These are phyloP conservation scores for Diaporthe destruens DNA, from an alignment of 2,329 filamentous ascomycete genomes.

Conservation along the genomic window DNA sequence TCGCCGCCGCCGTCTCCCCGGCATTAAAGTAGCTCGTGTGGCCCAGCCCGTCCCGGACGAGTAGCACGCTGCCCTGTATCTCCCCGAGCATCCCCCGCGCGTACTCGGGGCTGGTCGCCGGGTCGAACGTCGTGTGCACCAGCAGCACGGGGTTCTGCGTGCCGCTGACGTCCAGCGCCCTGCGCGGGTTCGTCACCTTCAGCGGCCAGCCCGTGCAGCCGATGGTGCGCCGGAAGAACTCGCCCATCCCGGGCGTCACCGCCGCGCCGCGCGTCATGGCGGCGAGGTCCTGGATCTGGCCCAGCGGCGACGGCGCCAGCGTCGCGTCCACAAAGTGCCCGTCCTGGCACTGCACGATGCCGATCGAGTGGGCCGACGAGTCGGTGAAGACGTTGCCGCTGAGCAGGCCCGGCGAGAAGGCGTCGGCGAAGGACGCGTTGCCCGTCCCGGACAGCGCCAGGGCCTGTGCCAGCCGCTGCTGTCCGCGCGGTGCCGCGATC, in stretches of 20 bases:
- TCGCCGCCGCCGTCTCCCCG: conserved; percentile 50
- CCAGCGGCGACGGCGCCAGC: conserved; percentile 46
- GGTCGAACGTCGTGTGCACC: conserved; percentile 56
- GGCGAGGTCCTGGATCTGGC: conserved; percentile 23
- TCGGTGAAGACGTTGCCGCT: conserved; percentile 44
- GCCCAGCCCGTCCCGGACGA: conserved; percentile 56
- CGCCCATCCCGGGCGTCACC: conserved; percentile 51
- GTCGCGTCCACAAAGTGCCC: conserved; percentile 49
- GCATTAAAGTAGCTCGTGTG: conserved; percentile 53
- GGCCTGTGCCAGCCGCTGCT: conserved; percentile 44
- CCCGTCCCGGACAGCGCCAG: conserved; percentile 50
- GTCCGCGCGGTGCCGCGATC: conserved; percentile 4
- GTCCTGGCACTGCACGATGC: conserved; percentile 55
- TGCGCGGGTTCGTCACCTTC: conserved; percentile 51
- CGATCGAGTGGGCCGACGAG: conserved; percentile 46
- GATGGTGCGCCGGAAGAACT: conserved; percentile 52
- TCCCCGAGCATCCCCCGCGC: conserved; percentile 52
- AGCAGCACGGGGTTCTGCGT: conserved; percentile 51
- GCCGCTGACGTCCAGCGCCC: conserved; percentile 44
- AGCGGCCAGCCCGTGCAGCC: conserved; percentile 57
- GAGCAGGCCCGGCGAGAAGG: conserved; percentile 18
- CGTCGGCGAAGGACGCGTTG: conserved; percentile 46
- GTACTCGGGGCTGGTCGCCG: conserved; percentile 55
- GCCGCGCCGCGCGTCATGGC: conserved; percentile 45
- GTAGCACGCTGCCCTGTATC: conserved; percentile 50